phyloP scores from a whole-genome alignment of 2,329 filamentous ascomycete species.

The Hypoxylon sp. region DNA sequence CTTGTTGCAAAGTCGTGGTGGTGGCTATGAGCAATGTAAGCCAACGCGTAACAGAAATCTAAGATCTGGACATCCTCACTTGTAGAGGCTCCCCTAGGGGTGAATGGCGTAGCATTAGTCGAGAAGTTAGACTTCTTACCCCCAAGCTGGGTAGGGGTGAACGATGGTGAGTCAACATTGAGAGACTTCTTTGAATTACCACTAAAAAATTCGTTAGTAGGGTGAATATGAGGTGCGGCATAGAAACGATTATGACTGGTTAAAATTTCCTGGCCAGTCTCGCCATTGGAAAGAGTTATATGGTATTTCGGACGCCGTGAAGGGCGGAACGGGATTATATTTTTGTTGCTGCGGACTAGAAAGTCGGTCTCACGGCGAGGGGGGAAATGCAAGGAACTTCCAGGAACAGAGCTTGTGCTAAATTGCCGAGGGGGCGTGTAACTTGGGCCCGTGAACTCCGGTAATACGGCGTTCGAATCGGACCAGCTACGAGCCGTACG shows the following conservation, averaged over 20 bases:
- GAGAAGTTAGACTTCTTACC: slow-evolving; percentile 81
- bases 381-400: not conserved
- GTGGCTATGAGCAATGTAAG: slow-evolving; percentile 43
- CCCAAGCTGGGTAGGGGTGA: slow-evolving; percentile 73
- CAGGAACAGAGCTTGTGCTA: not conserved
- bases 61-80: slow-evolving; percentile 37
- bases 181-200: slow-evolving; percentile 75
- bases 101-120: slow-evolving; percentile 88
- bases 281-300: not conserved
- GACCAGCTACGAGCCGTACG: not conserved
- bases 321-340: not conserved
- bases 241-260: slow-evolving; percentile 3
- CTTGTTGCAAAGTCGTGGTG: slow-evolving; percentile 52
- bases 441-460: no score
- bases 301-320: not conserved
- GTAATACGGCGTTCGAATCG: no score
- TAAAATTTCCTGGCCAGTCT: slow-evolving; percentile 3
- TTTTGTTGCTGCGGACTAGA: not conserved
- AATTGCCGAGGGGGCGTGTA: no score
- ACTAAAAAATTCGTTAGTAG: slow-evolving; percentile 40
- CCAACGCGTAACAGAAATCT: not conserved
- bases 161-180: slow-evolving; percentile 96
- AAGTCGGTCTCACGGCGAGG: not conserved
- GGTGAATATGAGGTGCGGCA: slow-evolving; percentile 1
- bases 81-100: slow-evolving; percentile 66